phyloP scores from a whole-genome alignment of 805 yeast species.

The Candida stauntonica region DNA sequence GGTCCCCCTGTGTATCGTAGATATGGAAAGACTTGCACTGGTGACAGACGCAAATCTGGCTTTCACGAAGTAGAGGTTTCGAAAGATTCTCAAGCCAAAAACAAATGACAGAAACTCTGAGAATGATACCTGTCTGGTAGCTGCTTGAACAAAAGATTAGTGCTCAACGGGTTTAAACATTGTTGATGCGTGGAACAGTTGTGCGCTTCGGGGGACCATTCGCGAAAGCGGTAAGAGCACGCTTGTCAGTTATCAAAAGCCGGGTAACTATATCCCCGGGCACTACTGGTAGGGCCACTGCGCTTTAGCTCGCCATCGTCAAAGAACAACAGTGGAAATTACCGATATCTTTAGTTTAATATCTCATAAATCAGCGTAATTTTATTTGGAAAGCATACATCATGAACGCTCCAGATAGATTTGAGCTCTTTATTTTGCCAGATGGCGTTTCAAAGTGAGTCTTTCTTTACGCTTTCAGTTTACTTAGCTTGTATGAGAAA shows the following conservation, averaged over 20 bases:
- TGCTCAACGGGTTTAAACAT: not conserved
- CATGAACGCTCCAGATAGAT: conserved; percentile 99
- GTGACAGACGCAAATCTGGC: too few species aligned
- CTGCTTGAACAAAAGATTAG: too few species aligned
- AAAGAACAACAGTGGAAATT: too few species aligned
- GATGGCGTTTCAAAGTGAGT: conserved; percentile 92
- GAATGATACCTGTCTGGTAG: too few species aligned
- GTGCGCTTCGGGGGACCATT: not conserved
- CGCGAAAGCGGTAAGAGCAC: conserved; percentile 1
- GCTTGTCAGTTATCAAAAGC: not conserved
- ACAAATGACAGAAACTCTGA: too few species aligned
- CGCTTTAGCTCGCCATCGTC: too few species aligned
- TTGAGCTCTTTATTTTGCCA: conserved; percentile 93
- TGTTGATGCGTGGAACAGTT: conserved; percentile 1
- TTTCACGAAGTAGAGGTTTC: not conserved
- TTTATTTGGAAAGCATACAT: too few species aligned
- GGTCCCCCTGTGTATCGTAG: too few species aligned
- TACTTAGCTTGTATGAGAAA: not conserved
- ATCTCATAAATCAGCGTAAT: not conserved
- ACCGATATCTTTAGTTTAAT: too few species aligned
- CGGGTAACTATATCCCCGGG: conserved; percentile 1
- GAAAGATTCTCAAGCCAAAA: not conserved
- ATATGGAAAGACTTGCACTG: too few species aligned
- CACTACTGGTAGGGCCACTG: too few species aligned
- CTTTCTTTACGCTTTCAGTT: not conserved